Percentiles rank a stretch among this genome's conserved stretches.
phyloP scores from a whole-genome alignment of 345 rosid species.

The Syzygium aromaticum region DNA sequence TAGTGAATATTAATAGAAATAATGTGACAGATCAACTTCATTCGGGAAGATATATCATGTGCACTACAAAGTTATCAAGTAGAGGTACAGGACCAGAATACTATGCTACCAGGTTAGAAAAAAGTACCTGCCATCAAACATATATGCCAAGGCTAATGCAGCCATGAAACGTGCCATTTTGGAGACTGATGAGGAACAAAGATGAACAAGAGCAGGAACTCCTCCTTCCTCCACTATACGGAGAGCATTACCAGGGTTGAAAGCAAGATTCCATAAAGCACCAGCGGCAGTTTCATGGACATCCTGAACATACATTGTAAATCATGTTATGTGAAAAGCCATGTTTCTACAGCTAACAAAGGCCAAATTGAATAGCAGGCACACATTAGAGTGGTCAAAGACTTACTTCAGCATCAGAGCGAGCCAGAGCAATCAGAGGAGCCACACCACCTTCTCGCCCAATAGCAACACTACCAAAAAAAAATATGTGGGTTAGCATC shows the following conservation, averaged over 20 bases:
- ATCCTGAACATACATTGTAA: conserved; percentile 35
- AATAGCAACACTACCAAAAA: conserved; percentile 26
- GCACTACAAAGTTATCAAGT: not conserved
- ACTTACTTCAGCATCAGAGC: conserved; percentile 34
- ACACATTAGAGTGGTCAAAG: not conserved
- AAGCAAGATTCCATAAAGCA: conserved; percentile 88
- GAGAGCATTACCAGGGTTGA: conserved; percentile 62
- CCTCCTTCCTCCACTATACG: conserved; percentile 84
- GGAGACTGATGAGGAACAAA: conserved; percentile 59
- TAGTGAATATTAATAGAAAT: not conserved
- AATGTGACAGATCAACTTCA: not conserved
- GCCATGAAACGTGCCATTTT: conserved; percentile 90
- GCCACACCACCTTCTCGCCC: conserved; percentile 44
- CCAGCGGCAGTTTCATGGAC: conserved; percentile 93
- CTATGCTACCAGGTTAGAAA: not conserved
- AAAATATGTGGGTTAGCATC: not conserved
- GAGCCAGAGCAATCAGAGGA: conserved; percentile 35
- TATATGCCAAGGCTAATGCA: conserved; percentile 73
- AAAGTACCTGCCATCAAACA: conserved; percentile 71
- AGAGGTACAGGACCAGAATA: not conserved
- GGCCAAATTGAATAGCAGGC: not conserved
- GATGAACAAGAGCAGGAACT: conserved; percentile 67
- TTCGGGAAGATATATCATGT: not conserved
- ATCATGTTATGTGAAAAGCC: not conserved
- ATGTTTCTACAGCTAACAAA: not conserved